phyloP scores from a whole-genome alignment of 1,139 yeast species.

The Diutina rugosa region DNA sequence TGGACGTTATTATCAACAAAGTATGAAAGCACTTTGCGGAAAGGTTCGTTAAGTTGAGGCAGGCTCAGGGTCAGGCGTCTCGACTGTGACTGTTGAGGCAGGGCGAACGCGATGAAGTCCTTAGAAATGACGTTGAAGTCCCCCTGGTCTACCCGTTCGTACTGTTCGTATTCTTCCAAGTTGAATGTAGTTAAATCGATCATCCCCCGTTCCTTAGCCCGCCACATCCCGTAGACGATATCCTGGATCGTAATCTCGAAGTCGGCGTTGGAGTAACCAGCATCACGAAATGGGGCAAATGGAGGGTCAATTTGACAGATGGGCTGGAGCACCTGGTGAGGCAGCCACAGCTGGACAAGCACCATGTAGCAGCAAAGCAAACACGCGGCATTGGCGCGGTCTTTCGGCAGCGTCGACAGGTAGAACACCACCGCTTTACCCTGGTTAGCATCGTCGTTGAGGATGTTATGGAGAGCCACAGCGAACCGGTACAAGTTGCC shows the following conservation, averaged over 20 bases:
- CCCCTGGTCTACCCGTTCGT: conserved; percentile 93
- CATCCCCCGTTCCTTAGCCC: conserved; percentile 91
- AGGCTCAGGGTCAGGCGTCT: conserved; percentile 22
- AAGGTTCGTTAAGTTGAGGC: conserved; percentile 45
- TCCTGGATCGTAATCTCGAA: conserved; percentile 90
- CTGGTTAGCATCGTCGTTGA: conserved; percentile 73
- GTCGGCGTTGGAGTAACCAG: conserved; percentile 93
- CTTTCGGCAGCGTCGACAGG: conserved; percentile 69
- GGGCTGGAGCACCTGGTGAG: conserved; percentile 94
- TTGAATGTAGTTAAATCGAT: conserved; percentile 81
- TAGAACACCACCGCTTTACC: conserved; percentile 87
- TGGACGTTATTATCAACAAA: conserved; percentile 66
- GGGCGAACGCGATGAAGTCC: conserved; percentile 94
- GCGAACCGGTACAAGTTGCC: conserved; percentile 94
- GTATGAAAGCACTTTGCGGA: conserved; percentile 66
- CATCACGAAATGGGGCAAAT: conserved; percentile 88
- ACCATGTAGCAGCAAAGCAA: conserved; percentile 90
- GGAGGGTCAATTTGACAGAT: conserved; percentile 89
- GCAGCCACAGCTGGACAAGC: conserved; percentile 93
- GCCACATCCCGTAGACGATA: conserved; percentile 91
- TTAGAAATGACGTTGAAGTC: conserved; percentile 87
- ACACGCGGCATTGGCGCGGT: conserved; percentile 90
- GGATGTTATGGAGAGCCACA: conserved; percentile 79
- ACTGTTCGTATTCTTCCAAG: conserved; percentile 85
- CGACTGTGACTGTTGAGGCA: conserved; percentile 63